Conservation (phyloP, 2,329 filamentous ascomycete species). For the Apiospora kogelbergensis region DNA sequence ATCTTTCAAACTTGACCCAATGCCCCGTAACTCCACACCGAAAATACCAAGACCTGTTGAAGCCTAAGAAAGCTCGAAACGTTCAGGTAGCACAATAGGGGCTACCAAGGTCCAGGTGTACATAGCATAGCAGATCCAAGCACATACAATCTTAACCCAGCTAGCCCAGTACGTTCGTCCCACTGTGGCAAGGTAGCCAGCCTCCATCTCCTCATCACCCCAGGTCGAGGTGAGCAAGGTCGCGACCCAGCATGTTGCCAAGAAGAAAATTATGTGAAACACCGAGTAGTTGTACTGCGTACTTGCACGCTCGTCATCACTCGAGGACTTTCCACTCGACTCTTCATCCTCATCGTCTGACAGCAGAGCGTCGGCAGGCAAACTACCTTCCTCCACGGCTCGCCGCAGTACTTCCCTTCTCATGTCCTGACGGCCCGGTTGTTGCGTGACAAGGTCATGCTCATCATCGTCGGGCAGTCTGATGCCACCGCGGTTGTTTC, state of each 20-base stretch:
- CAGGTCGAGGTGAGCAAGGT: conserved; percentile 67
- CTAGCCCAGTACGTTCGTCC: conserved; percentile 95
- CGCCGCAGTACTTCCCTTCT: conserved; percentile 86
- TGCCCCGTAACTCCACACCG: background rate
- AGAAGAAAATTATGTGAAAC: conserved; percentile 97
- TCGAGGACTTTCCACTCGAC: conserved; percentile 61
- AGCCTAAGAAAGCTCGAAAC: conserved; percentile 65
- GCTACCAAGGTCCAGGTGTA: conserved; percentile 93
- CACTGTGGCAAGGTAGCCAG: conserved; percentile 83
- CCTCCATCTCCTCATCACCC: conserved; percentile 58
- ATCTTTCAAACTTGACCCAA: background rate
- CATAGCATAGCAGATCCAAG: conserved; percentile 94
- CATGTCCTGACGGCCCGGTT: conserved; percentile 87
- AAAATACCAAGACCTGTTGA: background rate
- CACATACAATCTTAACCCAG: conserved; percentile 98
- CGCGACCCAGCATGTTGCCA: conserved; percentile 94
- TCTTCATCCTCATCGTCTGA: conserved; percentile 67
- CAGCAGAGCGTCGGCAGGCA: conserved; percentile 86
- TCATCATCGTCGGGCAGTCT: conserved; percentile 71
- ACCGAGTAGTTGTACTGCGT: conserved; percentile 96
- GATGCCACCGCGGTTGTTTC: conserved; percentile 58
- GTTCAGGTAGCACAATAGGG: conserved; percentile 79
- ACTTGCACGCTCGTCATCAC: conserved; percentile 83
- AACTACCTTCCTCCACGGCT: conserved; percentile 87
- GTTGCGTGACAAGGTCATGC: conserved; percentile 84